These are phyloP conservation scores for Fusarium subtropicale DNA, from an alignment of 2,329 filamentous ascomycete species.

Conservation along the genomic window DNA sequence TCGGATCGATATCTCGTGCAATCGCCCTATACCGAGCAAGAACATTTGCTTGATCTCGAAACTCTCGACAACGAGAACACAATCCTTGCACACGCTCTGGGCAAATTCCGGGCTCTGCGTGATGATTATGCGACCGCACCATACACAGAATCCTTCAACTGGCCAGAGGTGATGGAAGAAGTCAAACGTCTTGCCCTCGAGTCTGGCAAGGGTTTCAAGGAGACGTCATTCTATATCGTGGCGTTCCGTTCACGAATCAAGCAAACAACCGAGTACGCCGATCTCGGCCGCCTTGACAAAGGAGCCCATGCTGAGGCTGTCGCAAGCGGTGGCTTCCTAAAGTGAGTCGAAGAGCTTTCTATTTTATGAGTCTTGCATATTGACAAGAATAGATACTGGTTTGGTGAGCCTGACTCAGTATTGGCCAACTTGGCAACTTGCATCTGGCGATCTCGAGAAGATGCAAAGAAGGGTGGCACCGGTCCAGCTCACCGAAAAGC, in stretches of 20 bases:
- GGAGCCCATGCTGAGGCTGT: constrained; percentile 84
- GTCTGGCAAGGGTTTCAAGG: constrained; percentile 65
- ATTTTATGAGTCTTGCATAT: constrained; percentile 8
- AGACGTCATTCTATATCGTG: constrained; percentile 82
- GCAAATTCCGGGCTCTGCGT: constrained; percentile 69
- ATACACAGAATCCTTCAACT: constrained; percentile 83
- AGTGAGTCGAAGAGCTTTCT: constrained; percentile 59
- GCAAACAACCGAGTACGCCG: constrained; percentile 71
- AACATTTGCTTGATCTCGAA: constrained; percentile 79
- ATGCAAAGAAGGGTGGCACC: constrained; percentile 69
- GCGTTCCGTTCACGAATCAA: constrained; percentile 82
- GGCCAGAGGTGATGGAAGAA: constrained; percentile 69
- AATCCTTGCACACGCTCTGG: constrained; percentile 78
- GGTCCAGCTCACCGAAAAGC: constrained; percentile 73
- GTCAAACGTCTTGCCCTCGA: constrained; percentile 64
- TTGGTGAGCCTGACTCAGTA: constrained; percentile 76
- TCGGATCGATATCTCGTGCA: constrained; percentile 63
- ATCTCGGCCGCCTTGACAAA: constrained; percentile 79
- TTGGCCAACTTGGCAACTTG: constrained; percentile 86
- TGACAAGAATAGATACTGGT: constrained; percentile 77
- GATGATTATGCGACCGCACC: constrained; percentile 80
- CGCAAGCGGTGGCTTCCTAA: constrained; percentile 82
- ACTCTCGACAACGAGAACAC: constrained; percentile 73
- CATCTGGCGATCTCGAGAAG: constrained; percentile 70
- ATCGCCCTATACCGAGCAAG: constrained; percentile 79